A percentile compares a stretch with the other conserved stretches of the same genome.
These are phyloP conservation scores for Huntiella abstrusa DNA, from an alignment of 2,329 filamentous ascomycete species.

Conservation along the genomic window DNA sequence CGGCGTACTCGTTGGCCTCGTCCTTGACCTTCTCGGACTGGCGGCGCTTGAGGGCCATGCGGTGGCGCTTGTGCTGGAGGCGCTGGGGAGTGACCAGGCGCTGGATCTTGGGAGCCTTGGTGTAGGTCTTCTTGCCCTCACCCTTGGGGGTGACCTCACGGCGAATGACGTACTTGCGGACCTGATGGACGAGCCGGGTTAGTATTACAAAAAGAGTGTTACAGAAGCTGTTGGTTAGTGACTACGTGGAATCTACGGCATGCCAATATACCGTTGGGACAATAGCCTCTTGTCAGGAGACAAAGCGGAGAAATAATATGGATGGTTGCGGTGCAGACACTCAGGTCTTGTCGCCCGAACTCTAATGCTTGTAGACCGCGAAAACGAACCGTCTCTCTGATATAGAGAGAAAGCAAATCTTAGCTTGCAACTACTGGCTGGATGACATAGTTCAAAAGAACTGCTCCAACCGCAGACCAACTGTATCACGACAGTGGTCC, in stretches of 20 bases:
- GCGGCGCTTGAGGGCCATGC: slow-evolving; percentile 94
- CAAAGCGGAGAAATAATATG: neutral
- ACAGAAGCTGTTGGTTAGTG: slow-evolving; percentile 17
- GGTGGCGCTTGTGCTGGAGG: slow-evolving; percentile 99
- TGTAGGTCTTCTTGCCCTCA: slow-evolving; percentile 95
- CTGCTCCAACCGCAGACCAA: slow-evolving; percentile 4
- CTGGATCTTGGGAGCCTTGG: slow-evolving; percentile 99
- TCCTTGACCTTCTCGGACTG: slow-evolving; percentile 95
- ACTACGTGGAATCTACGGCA: slow-evolving; percentile 12
- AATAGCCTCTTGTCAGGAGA: neutral
- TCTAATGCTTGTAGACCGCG: neutral
- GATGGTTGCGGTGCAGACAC: neutral
- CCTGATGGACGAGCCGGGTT: slow-evolving; percentile 30
- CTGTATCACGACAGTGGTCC: neutral
- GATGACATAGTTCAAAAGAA: slow-evolving; percentile 1
- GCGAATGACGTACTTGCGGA: slow-evolving; percentile 99
- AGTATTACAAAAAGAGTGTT: slow-evolving; percentile 4
- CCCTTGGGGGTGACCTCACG: slow-evolving; percentile 94
- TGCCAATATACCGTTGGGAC: slow-evolving; percentile 7
- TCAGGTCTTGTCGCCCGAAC: neutral
- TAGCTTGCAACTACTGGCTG: slow-evolving; percentile 10
- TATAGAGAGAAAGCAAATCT: neutral
- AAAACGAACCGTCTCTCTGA: neutral
- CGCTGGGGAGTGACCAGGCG: slow-evolving; percentile 98
- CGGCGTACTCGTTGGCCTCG: slow-evolving; percentile 94